Percentiles rank a stretch among this genome's conserved stretches.
Conservation (phyloP, 768 basidiomycete species). For the Crucibulum laeve region DNA sequence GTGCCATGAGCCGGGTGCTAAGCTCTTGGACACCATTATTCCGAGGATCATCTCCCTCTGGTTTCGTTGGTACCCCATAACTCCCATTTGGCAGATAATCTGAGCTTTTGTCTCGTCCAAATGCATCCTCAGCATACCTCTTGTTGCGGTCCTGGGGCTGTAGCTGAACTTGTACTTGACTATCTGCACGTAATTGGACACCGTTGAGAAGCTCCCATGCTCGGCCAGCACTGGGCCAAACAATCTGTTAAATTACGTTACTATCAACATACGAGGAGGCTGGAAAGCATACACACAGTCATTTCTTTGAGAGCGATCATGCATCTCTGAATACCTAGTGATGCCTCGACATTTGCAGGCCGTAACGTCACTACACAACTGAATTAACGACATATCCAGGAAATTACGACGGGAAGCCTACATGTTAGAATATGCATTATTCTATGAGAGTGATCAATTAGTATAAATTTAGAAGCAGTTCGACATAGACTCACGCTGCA, state of each 20-base stretch:
- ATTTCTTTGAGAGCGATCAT: slow-evolving; percentile 62
- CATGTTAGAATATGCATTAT: slow-evolving; percentile 79
- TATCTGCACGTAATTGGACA: slow-evolving; percentile 51
- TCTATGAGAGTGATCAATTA: slow-evolving; percentile 30
- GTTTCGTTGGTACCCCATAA: slow-evolving; percentile 19
- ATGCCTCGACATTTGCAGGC: slow-evolving; percentile 69
- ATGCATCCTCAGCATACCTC: slow-evolving; percentile 58
- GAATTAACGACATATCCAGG: slow-evolving; percentile 10
- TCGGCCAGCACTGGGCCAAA: slow-evolving; percentile 70
- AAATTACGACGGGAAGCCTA: slow-evolving; percentile 25
- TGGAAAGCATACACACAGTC: slow-evolving; percentile 40
- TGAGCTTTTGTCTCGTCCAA: slow-evolving; percentile 49
- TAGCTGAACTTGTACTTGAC: slow-evolving; percentile 4
- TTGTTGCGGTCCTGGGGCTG: slow-evolving; percentile 41
- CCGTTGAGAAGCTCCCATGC: slow-evolving; percentile 67
- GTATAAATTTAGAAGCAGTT: slow-evolving; percentile 5
- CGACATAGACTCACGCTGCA: slow-evolving; percentile 52
- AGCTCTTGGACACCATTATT: slow-evolving; percentile 56
- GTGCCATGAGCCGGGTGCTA: slow-evolving; percentile 63
- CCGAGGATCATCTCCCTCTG: slow-evolving; percentile 18
- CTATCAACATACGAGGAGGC: background rate
- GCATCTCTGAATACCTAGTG: slow-evolving; percentile 59
- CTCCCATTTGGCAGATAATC: slow-evolving; percentile 40
- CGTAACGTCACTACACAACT: slow-evolving; percentile 54
- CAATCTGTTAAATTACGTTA: slow-evolving; percentile 32